Evolutionary conservation across 2,329 filamentous ascomycete species (phyloP).

Genomic region (Clathrospora elynae): DNA sequence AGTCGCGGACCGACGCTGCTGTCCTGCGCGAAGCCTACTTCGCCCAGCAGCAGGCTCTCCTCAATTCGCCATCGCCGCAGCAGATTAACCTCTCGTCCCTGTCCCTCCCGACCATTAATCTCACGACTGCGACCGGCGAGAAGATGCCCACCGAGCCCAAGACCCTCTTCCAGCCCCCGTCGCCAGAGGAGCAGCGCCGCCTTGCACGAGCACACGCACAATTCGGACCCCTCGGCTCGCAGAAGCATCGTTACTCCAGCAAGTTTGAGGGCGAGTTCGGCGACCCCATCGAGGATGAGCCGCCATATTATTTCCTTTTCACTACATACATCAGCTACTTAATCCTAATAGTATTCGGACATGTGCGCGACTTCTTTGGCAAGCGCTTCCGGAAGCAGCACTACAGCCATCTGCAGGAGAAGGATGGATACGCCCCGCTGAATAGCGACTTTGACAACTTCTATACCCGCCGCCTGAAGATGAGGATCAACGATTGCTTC

Average conservation of each 20-base stretch:
- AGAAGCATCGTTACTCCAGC: constrained; percentile 86
- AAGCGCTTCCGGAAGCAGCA: constrained; percentile 89
- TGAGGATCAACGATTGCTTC: constrained; percentile 96
- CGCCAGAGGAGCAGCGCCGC: constrained; percentile 77
- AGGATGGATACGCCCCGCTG: constrained; percentile 89
- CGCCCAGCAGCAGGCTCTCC: constrained; percentile 62
- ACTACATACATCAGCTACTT: constrained; percentile 99
- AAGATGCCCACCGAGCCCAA: constrained; percentile 74
- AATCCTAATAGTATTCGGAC: constrained; percentile 91
- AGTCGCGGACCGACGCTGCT: constrained; percentile 67
- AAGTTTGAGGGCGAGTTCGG: constrained; percentile 82
- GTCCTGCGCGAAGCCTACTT: constrained; percentile 71
- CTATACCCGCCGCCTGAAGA: constrained; percentile 89
- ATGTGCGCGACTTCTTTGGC: constrained; percentile 96
- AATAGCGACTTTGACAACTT: constrained; percentile 99
- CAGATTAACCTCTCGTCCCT: constrained; percentile 73
- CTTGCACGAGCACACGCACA: constrained; percentile 82
- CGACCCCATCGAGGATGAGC: constrained; percentile 88
- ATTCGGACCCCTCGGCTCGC: constrained; percentile 82
- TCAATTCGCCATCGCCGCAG: constrained; percentile 67
- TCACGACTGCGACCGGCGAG: constrained; percentile 82
- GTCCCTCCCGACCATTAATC: constrained; percentile 85
- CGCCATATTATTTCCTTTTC: constrained; percentile 93
- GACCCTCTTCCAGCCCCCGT: constrained; percentile 85
- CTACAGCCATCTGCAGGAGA: constrained; percentile 80